phyloP scores from a whole-genome alignment of 805 yeast species.

The Yamadazyma endophytica region DNA sequence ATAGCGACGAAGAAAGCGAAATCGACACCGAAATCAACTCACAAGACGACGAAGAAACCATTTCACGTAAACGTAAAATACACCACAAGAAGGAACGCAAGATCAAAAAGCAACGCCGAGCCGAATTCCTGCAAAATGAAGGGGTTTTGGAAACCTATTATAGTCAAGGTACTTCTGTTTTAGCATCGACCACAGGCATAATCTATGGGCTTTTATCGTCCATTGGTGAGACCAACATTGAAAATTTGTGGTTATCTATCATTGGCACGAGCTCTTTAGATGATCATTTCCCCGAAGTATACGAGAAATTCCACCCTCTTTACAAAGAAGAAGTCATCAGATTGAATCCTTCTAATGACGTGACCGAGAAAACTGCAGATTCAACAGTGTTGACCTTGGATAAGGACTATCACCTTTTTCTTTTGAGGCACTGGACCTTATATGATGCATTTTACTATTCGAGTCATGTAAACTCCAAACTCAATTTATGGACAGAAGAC shows the following conservation, averaged over 20 bases:
- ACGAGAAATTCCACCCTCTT: conserved; percentile 67
- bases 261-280: conserved; percentile 85
- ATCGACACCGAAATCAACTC: conserved; percentile 17
- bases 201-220: conserved; percentile 74
- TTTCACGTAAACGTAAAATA: conserved; percentile 22
- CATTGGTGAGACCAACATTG: conserved; percentile 75
- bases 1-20: conserved; percentile 19
- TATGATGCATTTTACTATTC: conserved; percentile 89
- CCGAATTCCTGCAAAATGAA: conserved; percentile 44
- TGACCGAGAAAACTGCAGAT: conserved; percentile 32
- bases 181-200: conserved; percentile 73
- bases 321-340: conserved; percentile 80
- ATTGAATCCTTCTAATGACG: conserved; percentile 39
- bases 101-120: conserved; percentile 36
- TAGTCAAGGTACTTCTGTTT: conserved; percentile 73
- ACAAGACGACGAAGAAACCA: conserved; percentile 22
- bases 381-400: conserved; percentile 56
- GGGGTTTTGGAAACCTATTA: conserved; percentile 69
- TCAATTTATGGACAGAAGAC: conserved; percentile 85
- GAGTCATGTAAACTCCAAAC: conserved; percentile 83
- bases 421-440: conserved; percentile 88
- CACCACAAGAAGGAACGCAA: conserved; percentile 23
- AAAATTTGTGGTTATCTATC: conserved; percentile 78
- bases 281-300: conserved; percentile 67
- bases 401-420: conserved; percentile 79